These are phyloP conservation scores for Hypomyces rosellus DNA, from an alignment of 2,329 filamentous ascomycete genomes.

Conservation along the genomic window DNA sequence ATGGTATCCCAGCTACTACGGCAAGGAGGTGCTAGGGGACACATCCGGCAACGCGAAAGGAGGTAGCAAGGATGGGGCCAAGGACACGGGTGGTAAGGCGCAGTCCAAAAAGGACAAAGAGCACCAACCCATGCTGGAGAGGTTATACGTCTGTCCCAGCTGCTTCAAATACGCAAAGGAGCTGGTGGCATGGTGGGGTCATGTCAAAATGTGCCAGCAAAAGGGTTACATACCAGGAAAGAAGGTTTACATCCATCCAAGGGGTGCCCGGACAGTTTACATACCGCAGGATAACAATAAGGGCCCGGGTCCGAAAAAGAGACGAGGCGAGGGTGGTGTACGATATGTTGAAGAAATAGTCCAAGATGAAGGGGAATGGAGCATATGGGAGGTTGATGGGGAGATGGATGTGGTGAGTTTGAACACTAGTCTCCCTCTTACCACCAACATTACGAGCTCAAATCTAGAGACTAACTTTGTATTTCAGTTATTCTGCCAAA, in stretches of 20 bases:
- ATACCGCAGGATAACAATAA: slow-evolving; percentile 27
- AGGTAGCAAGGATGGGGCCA: slow-evolving; percentile 21
- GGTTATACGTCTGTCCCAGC: slow-evolving; percentile 80
- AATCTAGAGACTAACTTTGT: slow-evolving; percentile 10
- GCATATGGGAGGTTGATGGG: slow-evolving; percentile 83
- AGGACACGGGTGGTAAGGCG: slow-evolving; percentile 23
- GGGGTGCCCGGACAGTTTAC: slow-evolving; percentile 35
- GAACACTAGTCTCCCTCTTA: not conserved
- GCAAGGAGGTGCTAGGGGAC: slow-evolving; percentile 60
- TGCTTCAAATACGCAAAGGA: slow-evolving; percentile 88
- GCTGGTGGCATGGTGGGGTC: slow-evolving; percentile 50
- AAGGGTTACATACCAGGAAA: slow-evolving; percentile 53
- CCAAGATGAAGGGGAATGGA: slow-evolving; percentile 64
- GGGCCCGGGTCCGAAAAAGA: slow-evolving; percentile 31
- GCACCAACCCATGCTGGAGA: slow-evolving; percentile 47
- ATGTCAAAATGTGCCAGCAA: slow-evolving; percentile 52
- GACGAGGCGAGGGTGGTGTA: slow-evolving; percentile 28
- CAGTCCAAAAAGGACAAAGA: slow-evolving; percentile 30
- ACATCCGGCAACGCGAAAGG: slow-evolving; percentile 25
- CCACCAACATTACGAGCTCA: not conserved
- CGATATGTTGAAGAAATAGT: slow-evolving; percentile 39
- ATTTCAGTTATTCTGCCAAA: slow-evolving; percentile 76
- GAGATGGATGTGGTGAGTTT: slow-evolving; percentile 65
- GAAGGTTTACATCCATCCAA: slow-evolving; percentile 65
- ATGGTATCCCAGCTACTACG: slow-evolving; percentile 91